Conservation (phyloP, 441 rosid species). For the Raphanus hybrid region DNA sequence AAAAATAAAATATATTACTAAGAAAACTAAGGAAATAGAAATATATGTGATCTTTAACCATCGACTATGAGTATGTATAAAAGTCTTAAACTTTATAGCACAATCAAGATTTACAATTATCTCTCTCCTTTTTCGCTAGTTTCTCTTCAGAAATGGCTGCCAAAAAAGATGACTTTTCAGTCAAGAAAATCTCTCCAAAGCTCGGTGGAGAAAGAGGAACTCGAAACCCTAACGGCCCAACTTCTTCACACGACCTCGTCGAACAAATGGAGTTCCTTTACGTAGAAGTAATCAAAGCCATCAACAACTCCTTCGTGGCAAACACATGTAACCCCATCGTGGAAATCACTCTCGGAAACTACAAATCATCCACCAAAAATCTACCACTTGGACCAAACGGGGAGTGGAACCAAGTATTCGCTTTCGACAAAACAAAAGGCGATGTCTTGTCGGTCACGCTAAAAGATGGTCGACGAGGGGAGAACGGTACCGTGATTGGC, state of each 20-base stretch:
- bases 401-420: conserved; percentile 34
- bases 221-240: conserved; percentile 22
- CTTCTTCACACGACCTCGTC: conserved; percentile 38
- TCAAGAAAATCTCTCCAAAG: conserved; percentile 33
- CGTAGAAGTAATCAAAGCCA: conserved; percentile 24
- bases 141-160: conserved; percentile 27
- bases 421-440: conserved; percentile 39
- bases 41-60: neutral
- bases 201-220: conserved; percentile 39
- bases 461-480: neutral
- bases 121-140: conserved; percentile 46
- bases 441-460: conserved; percentile 36
- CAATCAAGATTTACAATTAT: neutral
- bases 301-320: neutral
- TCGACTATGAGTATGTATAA: neutral
- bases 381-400: conserved; percentile 4
- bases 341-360: conserved; percentile 39
- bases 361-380: conserved; percentile 24
- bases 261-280: conserved; percentile 43
- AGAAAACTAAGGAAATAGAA: conserved; percentile 3
- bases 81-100: neutral
- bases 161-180: conserved; percentile 15
- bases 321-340: conserved; percentile 11
- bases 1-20: neutral
- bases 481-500: neutral